Conservation (phyloP, 805 yeast genomes). For the Metschnikowia similis region DNA sequence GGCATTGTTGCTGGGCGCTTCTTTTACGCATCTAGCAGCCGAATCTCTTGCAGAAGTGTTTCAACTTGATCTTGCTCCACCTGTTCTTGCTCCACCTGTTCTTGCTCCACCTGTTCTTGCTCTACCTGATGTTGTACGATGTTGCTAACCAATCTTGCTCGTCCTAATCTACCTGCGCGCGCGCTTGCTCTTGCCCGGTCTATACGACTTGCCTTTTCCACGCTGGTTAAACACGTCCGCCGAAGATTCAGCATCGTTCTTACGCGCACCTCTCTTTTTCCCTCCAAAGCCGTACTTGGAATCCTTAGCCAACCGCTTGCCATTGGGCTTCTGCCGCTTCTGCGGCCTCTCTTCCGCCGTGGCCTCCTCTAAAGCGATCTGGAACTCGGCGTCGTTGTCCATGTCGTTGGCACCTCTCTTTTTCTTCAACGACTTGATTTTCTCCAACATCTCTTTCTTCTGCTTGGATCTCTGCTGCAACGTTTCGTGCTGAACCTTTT, state of each 20-base stretch:
- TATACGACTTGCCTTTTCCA: constrained; percentile 18
- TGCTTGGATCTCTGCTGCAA: constrained; percentile 91
- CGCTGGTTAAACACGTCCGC: constrained; percentile 45
- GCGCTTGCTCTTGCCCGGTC: constrained; percentile 44
- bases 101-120: no score
- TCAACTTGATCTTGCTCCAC: no score
- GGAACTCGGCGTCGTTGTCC: constrained; percentile 66
- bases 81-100: no score
- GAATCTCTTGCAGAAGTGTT: no score
- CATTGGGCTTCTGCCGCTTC: constrained; percentile 55
- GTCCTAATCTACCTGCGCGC: neutral
- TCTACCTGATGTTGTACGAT: no score
- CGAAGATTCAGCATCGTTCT: constrained; percentile 69
- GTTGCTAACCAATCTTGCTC: no score
- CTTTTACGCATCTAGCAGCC: no score
- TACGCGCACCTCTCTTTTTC: constrained; percentile 65
- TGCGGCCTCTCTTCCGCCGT: constrained; percentile 51
- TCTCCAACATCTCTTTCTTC: constrained; percentile 84
- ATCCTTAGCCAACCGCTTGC: constrained; percentile 67
- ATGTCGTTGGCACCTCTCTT: constrained; percentile 79
- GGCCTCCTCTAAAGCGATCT: constrained; percentile 89
- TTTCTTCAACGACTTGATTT: constrained; percentile 84
- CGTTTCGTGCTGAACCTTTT: constrained; percentile 92
- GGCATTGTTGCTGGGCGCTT: no score
- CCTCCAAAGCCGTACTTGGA: constrained; percentile 77